Percentiles rank a stretch among this genome's conserved stretches.
These are phyloP conservation scores for Sequoiadendron giganteum DNA, from an alignment of 75 land plant species.

Conservation along the genomic window DNA sequence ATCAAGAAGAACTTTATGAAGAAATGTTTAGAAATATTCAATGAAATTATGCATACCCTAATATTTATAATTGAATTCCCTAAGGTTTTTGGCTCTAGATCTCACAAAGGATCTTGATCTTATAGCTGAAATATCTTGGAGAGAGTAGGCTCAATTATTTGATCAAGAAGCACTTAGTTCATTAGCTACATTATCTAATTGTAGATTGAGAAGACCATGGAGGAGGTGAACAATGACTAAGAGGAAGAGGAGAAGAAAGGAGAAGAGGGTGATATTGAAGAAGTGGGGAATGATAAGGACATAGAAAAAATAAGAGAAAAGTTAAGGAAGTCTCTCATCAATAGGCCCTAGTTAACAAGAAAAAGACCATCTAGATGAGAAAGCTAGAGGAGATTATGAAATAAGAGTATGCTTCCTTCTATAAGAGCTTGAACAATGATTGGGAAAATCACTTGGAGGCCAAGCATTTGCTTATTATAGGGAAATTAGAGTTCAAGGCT, in stretches of 20 bases:
- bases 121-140: no score
- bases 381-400: slow-evolving; percentile 65
- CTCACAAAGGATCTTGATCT: slow-evolving; percentile 7
- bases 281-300: slow-evolving; percentile 52
- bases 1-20: no score
- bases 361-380: slow-evolving; percentile 59
- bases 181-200: slow-evolving; percentile 62
- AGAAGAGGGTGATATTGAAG: slow-evolving; percentile 48
- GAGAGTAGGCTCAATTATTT: slow-evolving; percentile 65
- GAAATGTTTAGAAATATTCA: no score
- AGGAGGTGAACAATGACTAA: slow-evolving; percentile 67
- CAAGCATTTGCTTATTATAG: slow-evolving; percentile 74
- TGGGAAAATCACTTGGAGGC: slow-evolving; percentile 67
- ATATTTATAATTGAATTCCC: no score
- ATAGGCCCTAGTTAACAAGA: slow-evolving; percentile 48
- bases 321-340: slow-evolving; percentile 60
- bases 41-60: no score
- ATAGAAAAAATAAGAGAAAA: slow-evolving; percentile 44
- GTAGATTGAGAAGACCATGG: slow-evolving; percentile 67
- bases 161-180: slow-evolving; percentile 72
- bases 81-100: no score
- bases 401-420: slow-evolving; percentile 12
- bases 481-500: slow-evolving; percentile 66
- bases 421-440: slow-evolving; percentile 60
- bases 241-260: slow-evolving; percentile 60